These are phyloP conservation scores for Chaetomium fimeti DNA, from an alignment of 495 filamentous ascomycete species.

Conservation along the genomic window DNA sequence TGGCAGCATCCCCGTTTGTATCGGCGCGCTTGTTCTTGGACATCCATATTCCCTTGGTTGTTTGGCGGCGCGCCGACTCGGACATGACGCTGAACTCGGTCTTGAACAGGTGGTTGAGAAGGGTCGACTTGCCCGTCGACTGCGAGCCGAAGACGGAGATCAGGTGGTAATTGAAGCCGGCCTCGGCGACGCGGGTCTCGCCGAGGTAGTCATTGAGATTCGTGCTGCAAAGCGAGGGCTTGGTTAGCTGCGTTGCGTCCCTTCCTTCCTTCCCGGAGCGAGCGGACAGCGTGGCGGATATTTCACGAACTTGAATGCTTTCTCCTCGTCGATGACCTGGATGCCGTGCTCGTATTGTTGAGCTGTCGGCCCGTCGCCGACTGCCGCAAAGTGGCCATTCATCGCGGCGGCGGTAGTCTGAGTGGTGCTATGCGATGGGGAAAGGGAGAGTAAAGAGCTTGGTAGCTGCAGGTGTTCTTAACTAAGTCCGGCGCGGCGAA, in stretches of 20 bases:
- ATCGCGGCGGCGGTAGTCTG: conserved; percentile 41
- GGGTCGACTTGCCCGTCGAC: conserved; percentile 96
- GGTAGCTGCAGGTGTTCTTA: neutral
- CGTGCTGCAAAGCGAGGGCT: conserved; percentile 50
- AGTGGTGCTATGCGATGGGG: neutral
- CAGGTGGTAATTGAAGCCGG: conserved; percentile 98
- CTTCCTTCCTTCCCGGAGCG: neutral
- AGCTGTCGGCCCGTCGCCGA: conserved; percentile 63
- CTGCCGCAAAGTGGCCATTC: conserved; percentile 85
- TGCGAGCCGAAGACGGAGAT: conserved; percentile 98
- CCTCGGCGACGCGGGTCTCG: conserved; percentile 71
- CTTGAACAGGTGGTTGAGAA: conserved; percentile 93
- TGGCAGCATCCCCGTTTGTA: conserved; percentile 36
- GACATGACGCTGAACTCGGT: conserved; percentile 97
- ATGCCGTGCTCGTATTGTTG: conserved; percentile 87
- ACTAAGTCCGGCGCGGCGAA: conserved; percentile 7
- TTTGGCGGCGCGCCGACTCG: conserved; percentile 84
- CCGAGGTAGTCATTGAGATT: conserved; percentile 79
- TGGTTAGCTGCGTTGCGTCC: conserved; percentile 12
- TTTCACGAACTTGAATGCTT: conserved; percentile 82
- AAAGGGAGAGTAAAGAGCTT: neutral
- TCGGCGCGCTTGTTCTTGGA: conserved; percentile 80
- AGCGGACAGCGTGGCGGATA: conserved; percentile 9
- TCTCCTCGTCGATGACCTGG: conserved; percentile 93
- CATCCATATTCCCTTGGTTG: conserved; percentile 99